Percentiles rank a stretch among this genome's conserved stretches.
Conservation (phyloP, 1,284 basidiomycete species). For the Macrocystidia cucumis region DNA sequence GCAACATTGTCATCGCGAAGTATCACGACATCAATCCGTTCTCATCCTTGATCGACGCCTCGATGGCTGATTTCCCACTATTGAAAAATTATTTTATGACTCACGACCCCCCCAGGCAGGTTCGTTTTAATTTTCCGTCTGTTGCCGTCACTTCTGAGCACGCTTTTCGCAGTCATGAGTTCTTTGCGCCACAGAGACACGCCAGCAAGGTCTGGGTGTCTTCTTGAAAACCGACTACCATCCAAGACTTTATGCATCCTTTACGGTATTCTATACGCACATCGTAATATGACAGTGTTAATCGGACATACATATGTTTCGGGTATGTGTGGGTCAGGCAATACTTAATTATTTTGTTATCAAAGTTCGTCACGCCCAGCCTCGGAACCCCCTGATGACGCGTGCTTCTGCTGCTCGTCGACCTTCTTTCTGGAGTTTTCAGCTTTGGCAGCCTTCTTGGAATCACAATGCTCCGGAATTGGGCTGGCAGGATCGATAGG, state of each 20-base stretch:
- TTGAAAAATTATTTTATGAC: constrained; percentile 70
- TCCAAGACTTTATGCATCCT: too few relatives aligned
- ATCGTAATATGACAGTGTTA: too few relatives aligned
- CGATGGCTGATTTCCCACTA: constrained; percentile 76
- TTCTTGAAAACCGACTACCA: too few relatives aligned
- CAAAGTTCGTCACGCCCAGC: constrained; percentile 20
- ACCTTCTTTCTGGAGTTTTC: constrained; percentile 10
- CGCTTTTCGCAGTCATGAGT: too few relatives aligned
- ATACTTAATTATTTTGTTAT: constrained; percentile 4
- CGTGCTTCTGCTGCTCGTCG: constrained; percentile 9
- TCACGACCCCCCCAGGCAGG: constrained; percentile 40
- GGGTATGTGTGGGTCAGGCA: too few relatives aligned
- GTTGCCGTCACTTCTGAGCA: too few relatives aligned
- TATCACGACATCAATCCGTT: constrained; percentile 65
- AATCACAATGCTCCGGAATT: constrained; percentile 73
- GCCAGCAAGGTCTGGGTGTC: too few relatives aligned
- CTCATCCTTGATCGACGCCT: constrained; percentile 58
- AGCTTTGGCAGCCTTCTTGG: constrained; percentile 38
- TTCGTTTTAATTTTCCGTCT: constrained; percentile 8
- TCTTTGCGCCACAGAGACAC: too few relatives aligned
- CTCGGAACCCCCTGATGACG: constrained; percentile 9
- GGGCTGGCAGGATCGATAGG: constrained; percentile 77
- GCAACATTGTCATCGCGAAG: constrained; percentile 70
- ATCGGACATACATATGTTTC: too few relatives aligned
- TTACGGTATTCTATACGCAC: too few relatives aligned